Conservation (phyloP, 176 grass and related monocot genomes). For the Metroxylon sagu region DNA sequence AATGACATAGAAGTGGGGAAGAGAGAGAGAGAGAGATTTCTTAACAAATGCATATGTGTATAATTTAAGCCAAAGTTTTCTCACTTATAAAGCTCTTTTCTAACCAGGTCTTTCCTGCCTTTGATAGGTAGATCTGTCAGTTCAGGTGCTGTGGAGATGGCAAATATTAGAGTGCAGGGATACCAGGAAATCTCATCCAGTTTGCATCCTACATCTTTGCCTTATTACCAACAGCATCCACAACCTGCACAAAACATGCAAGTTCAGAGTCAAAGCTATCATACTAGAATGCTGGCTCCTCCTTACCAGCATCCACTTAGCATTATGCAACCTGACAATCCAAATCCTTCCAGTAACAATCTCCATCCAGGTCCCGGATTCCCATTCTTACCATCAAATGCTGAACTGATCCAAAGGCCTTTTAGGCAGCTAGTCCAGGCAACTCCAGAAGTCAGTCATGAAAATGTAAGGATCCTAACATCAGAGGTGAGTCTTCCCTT, state of each 20-base stretch:
- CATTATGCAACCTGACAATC: slow-evolving; percentile 28
- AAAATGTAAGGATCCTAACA: slow-evolving; percentile 26
- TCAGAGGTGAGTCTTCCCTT: slow-evolving; percentile 39
- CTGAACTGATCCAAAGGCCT: slow-evolving; percentile 28
- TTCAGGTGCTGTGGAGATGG: slow-evolving; percentile 26
- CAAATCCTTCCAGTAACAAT: slow-evolving; percentile 24
- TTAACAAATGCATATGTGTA: no score
- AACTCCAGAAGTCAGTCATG: slow-evolving; percentile 20
- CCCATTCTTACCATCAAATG: slow-evolving; percentile 22
- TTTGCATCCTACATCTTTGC: slow-evolving; percentile 24
- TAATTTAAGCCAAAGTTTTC: no score
- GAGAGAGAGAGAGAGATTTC: no score
- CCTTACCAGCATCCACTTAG: slow-evolving; percentile 29
- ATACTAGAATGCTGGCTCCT: slow-evolving; percentile 26
- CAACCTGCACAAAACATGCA: slow-evolving; percentile 30
- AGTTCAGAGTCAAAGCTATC: slow-evolving; percentile 33
- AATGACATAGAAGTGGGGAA: no score
- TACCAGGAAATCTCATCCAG: slow-evolving; percentile 28
- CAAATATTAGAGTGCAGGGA: slow-evolving; percentile 28
- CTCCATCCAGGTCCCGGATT: slow-evolving; percentile 41
- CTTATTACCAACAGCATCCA: slow-evolving; percentile 30
- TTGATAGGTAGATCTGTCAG: slow-evolving; percentile 27
- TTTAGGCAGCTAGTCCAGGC: slow-evolving; percentile 12
- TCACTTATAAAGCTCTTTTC: no score
- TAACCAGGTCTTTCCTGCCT: slow-evolving; percentile 16